Evolutionary conservation across 495 filamentous ascomycete genomes (phyloP), one percentile per base, ranked within the genome.

Genomic region (Penicillium argentinense): DNA sequence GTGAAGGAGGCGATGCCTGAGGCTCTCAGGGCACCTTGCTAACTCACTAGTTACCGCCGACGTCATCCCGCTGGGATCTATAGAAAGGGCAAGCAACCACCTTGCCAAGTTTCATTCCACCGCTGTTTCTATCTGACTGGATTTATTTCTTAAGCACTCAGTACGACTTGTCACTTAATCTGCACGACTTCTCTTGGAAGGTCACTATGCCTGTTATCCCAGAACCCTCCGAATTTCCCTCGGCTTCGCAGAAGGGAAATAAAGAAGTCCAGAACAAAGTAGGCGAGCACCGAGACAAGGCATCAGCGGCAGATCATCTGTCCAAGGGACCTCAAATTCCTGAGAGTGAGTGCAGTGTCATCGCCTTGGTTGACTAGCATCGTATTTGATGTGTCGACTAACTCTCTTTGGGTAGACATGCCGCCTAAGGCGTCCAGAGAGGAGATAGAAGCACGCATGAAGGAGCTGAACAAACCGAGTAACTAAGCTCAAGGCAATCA

Each of bases 381-480:
- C 26, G 5, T 9, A 34, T 12, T 23, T 11, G 27, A 8, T 22
- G 8, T 8, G n/a, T 33, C 53, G 3, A 52, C 38, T 39, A 40
- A 38, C 36, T 13, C 8, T 42, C 6, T 38, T 18, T 59, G 4
- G 8, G 13, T 63, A 72, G 74, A 81, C 16, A 68, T 84, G 64
- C 75, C 74, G 19, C 70, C 77, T 38, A 78, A 76, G 56, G 76
- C 72, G 16, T 73, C 84, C n/a, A 83, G 80, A 59, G 83, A 87
- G 57, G 85, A 89, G 54, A 77, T 82, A 28, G 69, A 75, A 49
- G 81, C 77, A 4, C 85, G 79, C 60, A 79, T 77, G 33, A 67
- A 81, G 56, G 78, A 81, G 54, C 53, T 89, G 53, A 88, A 88
- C 70, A 81, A 86, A 64, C 76, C 74, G 23, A 43, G 28, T 12